A percentile compares a stretch with the other conserved stretches of the same genome.
Conservation (phyloP, 495 filamentous ascomycete species). For the Tetracladium marchalianum region DNA sequence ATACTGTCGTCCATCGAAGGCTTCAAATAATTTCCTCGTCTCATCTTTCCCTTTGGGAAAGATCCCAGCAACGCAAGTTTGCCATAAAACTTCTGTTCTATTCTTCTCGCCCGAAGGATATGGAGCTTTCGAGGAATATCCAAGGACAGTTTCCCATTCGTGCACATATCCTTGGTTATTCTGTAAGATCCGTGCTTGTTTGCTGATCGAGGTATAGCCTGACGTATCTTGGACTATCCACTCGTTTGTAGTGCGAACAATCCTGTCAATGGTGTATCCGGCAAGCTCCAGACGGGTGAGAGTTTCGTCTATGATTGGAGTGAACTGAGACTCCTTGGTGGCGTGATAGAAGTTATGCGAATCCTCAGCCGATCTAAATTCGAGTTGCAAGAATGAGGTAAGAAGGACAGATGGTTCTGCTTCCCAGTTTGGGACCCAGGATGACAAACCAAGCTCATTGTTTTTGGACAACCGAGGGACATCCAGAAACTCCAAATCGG, state of each 20-base stretch:
- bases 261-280: slow-evolving; percentile 1
- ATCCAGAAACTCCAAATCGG: neutral
- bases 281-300: neutral
- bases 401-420: neutral
- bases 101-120: neutral
- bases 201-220: neutral
- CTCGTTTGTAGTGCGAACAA: neutral
- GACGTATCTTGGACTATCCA: neutral
- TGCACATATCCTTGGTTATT: neutral
- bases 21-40: neutral
- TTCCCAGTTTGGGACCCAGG: neutral
- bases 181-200: neutral
- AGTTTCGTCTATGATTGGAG: neutral
- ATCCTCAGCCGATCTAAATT: neutral
- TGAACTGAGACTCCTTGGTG: neutral
- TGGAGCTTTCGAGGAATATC: too few relatives aligned
- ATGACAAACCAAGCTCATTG: neutral
- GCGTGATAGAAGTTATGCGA: neutral
- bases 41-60: neutral
- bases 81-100: neutral
- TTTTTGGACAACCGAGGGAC: neutral
- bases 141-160: neutral
- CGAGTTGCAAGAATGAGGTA: neutral
- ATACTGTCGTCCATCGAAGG: neutral
- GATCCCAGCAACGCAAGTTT: neutral